These are phyloP conservation scores for Datisca glomerata DNA, from an alignment of 306 rosid species.

Conservation along the genomic window DNA sequence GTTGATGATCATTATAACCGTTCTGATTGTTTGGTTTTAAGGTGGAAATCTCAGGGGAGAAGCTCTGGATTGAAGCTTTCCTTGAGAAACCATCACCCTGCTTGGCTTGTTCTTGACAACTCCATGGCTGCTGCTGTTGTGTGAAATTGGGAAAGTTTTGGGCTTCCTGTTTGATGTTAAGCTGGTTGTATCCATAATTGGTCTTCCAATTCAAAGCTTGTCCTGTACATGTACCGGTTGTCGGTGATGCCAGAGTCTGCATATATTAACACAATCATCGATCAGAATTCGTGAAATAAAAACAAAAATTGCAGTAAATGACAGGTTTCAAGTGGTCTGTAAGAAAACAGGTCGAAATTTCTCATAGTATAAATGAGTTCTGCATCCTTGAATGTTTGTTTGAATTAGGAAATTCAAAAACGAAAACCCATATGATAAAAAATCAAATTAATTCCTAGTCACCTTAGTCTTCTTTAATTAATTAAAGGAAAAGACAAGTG, in stretches of 20 bases:
- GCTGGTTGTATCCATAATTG: constrained; percentile 25
- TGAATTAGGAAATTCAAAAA: no score
- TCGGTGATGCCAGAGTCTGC: constrained; percentile 63
- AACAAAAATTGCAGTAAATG: neutral
- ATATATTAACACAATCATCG: neutral
- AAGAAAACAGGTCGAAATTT: neutral
- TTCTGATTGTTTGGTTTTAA: no score
- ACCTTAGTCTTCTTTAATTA: neutral
- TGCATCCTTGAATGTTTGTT: no score
- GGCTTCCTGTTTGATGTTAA: constrained; percentile 39
- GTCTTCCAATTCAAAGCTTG: constrained; percentile 32
- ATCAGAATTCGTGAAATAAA: neutral
- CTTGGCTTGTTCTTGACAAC: constrained; percentile 29
- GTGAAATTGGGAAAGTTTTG: constrained; percentile 36
- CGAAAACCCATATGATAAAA: neutral
- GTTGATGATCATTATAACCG: constrained; percentile 19
- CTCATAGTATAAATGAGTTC: no score
- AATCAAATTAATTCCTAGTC: neutral
- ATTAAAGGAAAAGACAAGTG: neutral
- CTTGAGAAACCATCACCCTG: constrained; percentile 27
- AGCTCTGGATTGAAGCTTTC: constrained; percentile 29
- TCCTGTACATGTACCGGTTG: constrained; percentile 47
- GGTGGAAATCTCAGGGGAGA: constrained; percentile 23
- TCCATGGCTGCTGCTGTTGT: constrained; percentile 35
- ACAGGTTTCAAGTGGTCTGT: no score